Evolutionary conservation across 225 moss, liverwort and hornwort species (phyloP).

Genomic region (Pseudoscleropodium purum): DNA sequence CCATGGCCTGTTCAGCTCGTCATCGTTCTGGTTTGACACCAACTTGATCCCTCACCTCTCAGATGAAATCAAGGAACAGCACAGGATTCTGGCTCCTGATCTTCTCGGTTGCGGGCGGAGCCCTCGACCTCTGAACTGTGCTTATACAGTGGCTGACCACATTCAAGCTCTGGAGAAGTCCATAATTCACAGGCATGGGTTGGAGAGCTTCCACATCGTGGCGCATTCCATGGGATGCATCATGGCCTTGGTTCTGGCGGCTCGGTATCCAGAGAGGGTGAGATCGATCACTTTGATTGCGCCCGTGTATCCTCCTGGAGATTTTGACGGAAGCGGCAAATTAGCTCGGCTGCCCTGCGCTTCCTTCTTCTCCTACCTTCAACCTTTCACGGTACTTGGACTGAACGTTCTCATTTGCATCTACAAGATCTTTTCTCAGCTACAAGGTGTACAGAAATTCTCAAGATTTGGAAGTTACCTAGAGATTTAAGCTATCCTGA

Average conservation of each 20-base stretch:
- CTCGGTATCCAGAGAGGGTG: slow-evolving; percentile 45
- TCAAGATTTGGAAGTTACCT: neutral
- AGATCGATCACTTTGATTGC: slow-evolving; percentile 60
- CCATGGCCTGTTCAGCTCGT: slow-evolving; percentile 67
- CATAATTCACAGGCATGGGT: slow-evolving; percentile 29
- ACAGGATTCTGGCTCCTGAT: slow-evolving; percentile 53
- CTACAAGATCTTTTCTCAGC: neutral
- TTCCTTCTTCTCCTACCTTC: slow-evolving; percentile 34
- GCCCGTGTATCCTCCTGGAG: slow-evolving; percentile 52
- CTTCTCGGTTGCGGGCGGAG: slow-evolving; percentile 59
- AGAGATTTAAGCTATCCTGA: neutral
- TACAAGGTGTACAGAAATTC: neutral
- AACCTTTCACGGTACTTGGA: slow-evolving; percentile 42
- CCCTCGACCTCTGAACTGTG: slow-evolving; percentile 48
- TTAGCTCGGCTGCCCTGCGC: slow-evolving; percentile 26
- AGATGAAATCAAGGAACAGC: slow-evolving; percentile 24
- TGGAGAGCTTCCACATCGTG: slow-evolving; percentile 55
- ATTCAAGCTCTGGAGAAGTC: slow-evolving; percentile 49
- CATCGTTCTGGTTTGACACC: slow-evolving; percentile 66
- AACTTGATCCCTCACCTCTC: slow-evolving; percentile 32
- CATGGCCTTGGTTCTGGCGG: slow-evolving; percentile 56
- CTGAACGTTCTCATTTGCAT: neutral
- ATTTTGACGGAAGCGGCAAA: slow-evolving; percentile 30
- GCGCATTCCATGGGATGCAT: slow-evolving; percentile 67
- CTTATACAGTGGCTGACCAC: slow-evolving; percentile 55